Evolutionary conservation across 2,329 filamentous ascomycete genomes (phyloP), one percentile per base, ranked within the genome.

Genomic region (Xylaria sp.): DNA sequence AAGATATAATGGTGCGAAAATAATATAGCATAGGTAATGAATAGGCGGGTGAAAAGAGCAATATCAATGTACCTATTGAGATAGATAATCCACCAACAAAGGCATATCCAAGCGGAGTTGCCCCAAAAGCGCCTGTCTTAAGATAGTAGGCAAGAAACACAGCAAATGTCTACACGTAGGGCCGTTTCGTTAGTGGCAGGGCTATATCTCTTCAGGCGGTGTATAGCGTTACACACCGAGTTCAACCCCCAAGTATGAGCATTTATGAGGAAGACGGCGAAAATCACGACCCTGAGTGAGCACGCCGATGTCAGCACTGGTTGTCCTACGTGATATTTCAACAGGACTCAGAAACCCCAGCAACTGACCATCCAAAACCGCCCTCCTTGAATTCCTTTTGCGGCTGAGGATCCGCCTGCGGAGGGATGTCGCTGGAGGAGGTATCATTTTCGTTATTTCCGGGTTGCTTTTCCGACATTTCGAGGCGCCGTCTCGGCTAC

Each of bases 181-280:
- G 45, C n/a, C 5, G n/a, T n/a, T 38, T 26, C 1, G 24, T 67
- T 56, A 67, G 59, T 26, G 21, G 47, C 16, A n/a, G 9, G 37
- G 26, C 43, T 40, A 17, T 9, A 42, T 29, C n/a, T 41, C 21
- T 46, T 20, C n/a, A 26, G 43, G 18, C n/a, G 7, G 34, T 13
- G 16, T 38, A 17, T 16, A 18, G 21, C 29, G 13, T 26, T 17
- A 63, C 79, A 52, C 61, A 84, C 81, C 51, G 81, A 84, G 68
- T 91, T 91, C 56, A 91, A 74, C 7, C 88, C 88, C 88, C 88
- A 91, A 1, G 88, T 90, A 66, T 91, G 87, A 7, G 79, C 83
- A 66, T 89, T 89, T 52, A 89, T 79, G 57, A 83, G 69, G 46
- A 80, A 77, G 57, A 79, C 74, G 38, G 76, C 78, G 2, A 74